Percentiles rank a stretch among this genome's conserved stretches.
Conservation (phyloP, 805 yeast species). For the Yarrowia hollandica region DNA sequence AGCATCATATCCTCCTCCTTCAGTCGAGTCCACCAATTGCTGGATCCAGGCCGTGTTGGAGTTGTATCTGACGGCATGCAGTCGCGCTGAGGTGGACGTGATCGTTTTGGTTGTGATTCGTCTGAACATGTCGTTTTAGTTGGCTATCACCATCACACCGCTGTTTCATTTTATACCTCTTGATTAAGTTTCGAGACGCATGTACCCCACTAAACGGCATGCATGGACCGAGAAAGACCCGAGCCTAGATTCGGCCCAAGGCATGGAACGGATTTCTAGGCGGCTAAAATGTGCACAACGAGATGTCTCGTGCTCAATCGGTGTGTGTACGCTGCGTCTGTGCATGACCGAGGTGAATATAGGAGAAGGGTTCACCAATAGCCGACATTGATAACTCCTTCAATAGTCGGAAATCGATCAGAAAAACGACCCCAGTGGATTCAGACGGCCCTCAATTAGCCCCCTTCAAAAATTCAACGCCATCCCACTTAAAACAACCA, state of each 20-base stretch:
- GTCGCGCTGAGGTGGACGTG: too few relatives aligned
- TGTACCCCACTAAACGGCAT: conserved; percentile 1
- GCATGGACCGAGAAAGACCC: conserved; percentile 16
- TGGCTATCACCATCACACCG: too few relatives aligned
- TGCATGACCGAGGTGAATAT: too few relatives aligned
- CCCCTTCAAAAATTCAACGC: too few relatives aligned
- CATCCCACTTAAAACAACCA: neutral
- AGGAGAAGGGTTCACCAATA: too few relatives aligned
- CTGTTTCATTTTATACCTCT: neutral
- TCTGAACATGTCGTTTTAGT: neutral
- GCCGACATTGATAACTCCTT: too few relatives aligned
- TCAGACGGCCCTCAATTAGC: too few relatives aligned
- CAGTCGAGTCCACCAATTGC: conserved; percentile 33
- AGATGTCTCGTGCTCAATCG: too few relatives aligned
- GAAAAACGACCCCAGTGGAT: too few relatives aligned
- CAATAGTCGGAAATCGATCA: too few relatives aligned
- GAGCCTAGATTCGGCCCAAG: too few relatives aligned
- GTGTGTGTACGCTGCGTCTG: too few relatives aligned
- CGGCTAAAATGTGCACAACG: conserved; percentile 1
- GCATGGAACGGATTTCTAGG: neutral
- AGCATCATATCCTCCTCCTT: conserved; percentile 35
- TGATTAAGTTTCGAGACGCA: conserved; percentile 12
- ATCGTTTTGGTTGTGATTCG: neutral
- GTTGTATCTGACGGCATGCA: neutral
- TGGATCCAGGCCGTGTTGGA: conserved; percentile 34